Evolutionary conservation across 345 rosid genomes (phyloP).

Genomic region (Eucalyptus cloeziana): DNA sequence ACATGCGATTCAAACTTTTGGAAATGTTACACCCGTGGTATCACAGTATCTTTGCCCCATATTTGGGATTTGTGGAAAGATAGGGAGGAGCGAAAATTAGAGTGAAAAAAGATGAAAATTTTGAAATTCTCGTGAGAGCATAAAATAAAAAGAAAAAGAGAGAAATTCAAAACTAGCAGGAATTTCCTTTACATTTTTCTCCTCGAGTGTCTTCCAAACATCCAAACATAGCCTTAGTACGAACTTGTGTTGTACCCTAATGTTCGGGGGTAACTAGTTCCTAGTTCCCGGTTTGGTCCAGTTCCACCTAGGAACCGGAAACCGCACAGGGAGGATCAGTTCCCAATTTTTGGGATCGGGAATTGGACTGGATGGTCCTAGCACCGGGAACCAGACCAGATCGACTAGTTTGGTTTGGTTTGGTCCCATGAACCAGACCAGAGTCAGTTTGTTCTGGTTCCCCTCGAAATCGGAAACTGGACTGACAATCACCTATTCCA

Average conservation of each 20-base stretch:
- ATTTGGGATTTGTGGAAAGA: neutral
- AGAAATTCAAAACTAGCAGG: neutral
- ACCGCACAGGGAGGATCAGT: fast-evolving
- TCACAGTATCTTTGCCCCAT: neutral
- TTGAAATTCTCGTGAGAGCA: neutral
- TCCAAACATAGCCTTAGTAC: neutral
- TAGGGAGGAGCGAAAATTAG: neutral
- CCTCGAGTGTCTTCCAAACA: neutral
- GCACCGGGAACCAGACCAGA: fast-evolving
- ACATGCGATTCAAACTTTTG: neutral
- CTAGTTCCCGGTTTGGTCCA: too few relatives aligned
- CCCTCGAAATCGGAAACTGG: fast-evolving
- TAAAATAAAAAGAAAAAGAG: neutral
- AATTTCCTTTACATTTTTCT: neutral
- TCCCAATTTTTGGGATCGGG: too few relatives aligned
- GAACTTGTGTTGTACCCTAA: neutral
- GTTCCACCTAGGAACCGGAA: fast-evolving
- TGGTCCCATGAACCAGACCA: fast-evolving
- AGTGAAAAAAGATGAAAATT: neutral
- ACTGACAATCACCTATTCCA: fast-evolving
- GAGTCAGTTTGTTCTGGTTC: fast-evolving
- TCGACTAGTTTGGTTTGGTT: fast-evolving
- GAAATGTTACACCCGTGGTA: neutral
- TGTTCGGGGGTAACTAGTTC: neutral
- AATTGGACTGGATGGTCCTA: fast-evolving